Evolutionary conservation across 2,329 filamentous ascomycete species (phyloP), one percentile per base, ranked within the genome.

Genomic region (Sordariomycetes sp.): DNA sequence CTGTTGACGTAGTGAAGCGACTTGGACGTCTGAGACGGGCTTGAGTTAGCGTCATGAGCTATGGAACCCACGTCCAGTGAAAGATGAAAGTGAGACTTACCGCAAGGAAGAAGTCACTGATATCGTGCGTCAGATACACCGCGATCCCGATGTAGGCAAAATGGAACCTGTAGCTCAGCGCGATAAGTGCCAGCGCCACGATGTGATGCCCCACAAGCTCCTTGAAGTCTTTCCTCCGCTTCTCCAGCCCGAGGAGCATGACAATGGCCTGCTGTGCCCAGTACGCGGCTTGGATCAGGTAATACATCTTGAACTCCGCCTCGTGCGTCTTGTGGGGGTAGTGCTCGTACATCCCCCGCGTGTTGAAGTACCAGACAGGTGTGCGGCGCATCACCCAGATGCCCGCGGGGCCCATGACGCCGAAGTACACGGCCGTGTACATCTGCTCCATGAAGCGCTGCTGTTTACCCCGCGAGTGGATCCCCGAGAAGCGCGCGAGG

Each of bases 181-280:
- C 86, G 63, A 97, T 96, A 64, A 97, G 79, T 22, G 85, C 75
- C 59, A 97, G 74, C 22, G 89, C 95, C 68, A 96, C 88, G 63
- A 96, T 85, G 69, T 97, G 91, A 69, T 97, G 91, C 57, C 85
- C 83, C 55, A 96, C 89, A 57, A 96, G 80, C 76, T 96, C 91
- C 72, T 89, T 91, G 73, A 92, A 96, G 71, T 97, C 91, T 75
- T 96, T 96, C 60, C 91, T 78, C 28, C 88, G 91, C 77, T 95
- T 95, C 77, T 97, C 91, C 70, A 96, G 79, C 69, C 89, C 88
- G 56, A 96, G 75, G 59, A 95, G 65, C 60, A 96, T 75, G 22
- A 96, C 91, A 63, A 97, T 88, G 55, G 87, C 88, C 75, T 96
- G 91, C 76, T 96, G 91, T 2, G 88, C 84, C 92, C 92, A 97